A percentile compares a stretch with the other conserved stretches of the same genome.
Evolutionary conservation across 2,329 filamentous ascomycete genomes (phyloP).

Genomic region (Exophiala aquamarina): DNA sequence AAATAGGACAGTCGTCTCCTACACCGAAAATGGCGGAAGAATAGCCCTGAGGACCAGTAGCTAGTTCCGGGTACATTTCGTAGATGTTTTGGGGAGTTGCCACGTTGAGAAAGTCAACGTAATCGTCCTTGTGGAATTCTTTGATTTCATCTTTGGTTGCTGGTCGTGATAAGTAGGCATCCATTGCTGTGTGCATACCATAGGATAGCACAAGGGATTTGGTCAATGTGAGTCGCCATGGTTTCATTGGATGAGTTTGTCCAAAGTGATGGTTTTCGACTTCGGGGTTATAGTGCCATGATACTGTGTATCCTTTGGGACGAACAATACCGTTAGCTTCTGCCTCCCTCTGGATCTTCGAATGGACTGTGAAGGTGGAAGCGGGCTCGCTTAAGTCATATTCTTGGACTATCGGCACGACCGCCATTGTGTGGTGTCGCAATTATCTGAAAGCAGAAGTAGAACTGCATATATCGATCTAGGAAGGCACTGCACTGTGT

Average conservation of each 20-base stretch:
- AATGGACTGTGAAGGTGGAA: conserved; percentile 48
- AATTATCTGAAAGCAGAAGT: too few species aligned
- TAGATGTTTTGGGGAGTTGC: conserved; percentile 71
- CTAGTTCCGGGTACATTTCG: conserved; percentile 40
- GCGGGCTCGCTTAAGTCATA: conserved; percentile 13
- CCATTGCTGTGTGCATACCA: conserved; percentile 95
- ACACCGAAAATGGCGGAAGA: conserved; percentile 71
- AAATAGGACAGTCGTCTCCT: conserved; percentile 92
- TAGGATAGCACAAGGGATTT: conserved; percentile 94
- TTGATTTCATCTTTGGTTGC: conserved; percentile 86
- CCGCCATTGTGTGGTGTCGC: conserved; percentile 11
- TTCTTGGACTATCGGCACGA: conserved; percentile 24
- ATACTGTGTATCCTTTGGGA: conserved; percentile 85
- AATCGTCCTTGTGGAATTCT: conserved; percentile 83
- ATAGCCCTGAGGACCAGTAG: conserved; percentile 23
- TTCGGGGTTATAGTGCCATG: conserved; percentile 90
- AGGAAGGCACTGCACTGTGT: too few species aligned
- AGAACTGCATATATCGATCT: too few species aligned
- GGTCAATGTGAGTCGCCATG: conserved; percentile 91
- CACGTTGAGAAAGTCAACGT: conserved; percentile 81
- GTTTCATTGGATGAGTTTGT: conserved; percentile 97
- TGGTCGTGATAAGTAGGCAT: conserved; percentile 80
- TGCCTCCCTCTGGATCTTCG: conserved; percentile 54
- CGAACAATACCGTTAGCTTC: conserved; percentile 69
- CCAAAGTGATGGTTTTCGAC: conserved; percentile 98